Evolutionary conservation across 345 rosid species (phyloP), one percentile per base, ranked within the genome.

Genomic region (Arabis alpina): DNA sequence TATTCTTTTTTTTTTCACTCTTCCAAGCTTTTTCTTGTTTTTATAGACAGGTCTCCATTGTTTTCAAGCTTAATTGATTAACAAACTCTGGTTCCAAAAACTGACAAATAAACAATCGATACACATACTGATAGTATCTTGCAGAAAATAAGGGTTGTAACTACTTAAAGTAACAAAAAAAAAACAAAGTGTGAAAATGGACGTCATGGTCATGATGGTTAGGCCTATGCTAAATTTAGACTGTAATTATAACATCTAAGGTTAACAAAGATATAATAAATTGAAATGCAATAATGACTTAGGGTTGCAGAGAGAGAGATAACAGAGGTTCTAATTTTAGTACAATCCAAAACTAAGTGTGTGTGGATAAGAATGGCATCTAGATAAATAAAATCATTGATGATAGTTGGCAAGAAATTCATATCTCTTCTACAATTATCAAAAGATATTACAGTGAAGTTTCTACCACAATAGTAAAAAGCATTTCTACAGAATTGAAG

Each of bases 121-220:
- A 52, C 39, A 61, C 54, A 62, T 64, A 63, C 64, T 63, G 14
- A 45, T 47, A 45, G 76, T 45, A 45, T 44, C 57, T 14, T 72
- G 27, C 57, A 62, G 51, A 25, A 54, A 55, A 63, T 45, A 63
- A 54, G 61, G 48, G 55, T 44, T 37, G 42, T 11, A 47, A 23
- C 57, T 37, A 63, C 7, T 36, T 54, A 54, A 16, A 44, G 49
- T 28, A 71, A 28, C 54, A 50, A 40, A 56, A 11, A 39, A 7
- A 36, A 8, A 39, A 47, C 43, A 2, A 50, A 28, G 49, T 30
- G 48, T 23, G 23, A 52, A 52, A 45, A 45, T 54, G 12, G 55
- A 28, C 42, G 13, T 54, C 24, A 53, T 51, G 14, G 49, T 25
- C 76, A 41, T 53, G 27, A 28, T 52, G 32, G 60, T 61, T 52